Evolutionary conservation across 345 rosid genomes (phyloP).

Genomic region (Pelargonium nanum): DNA sequence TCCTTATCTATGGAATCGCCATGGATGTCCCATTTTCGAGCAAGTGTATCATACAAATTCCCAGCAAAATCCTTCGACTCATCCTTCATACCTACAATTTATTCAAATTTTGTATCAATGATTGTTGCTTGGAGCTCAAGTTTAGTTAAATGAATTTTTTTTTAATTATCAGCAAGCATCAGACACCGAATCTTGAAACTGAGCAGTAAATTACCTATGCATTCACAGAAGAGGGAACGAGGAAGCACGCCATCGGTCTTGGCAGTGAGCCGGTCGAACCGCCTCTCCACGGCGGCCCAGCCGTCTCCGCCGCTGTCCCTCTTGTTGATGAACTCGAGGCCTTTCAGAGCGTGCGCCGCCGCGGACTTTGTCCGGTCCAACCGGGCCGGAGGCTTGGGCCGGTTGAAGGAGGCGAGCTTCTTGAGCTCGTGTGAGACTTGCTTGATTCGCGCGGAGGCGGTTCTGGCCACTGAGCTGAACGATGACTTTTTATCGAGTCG

Average conservation of each 20-base stretch:
- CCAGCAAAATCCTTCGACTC: constrained; percentile 63
- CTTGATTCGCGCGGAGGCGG: constrained; percentile 22
- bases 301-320: constrained; percentile 24
- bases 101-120: too few species aligned
- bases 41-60: constrained; percentile 56
- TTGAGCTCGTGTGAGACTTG: constrained; percentile 56
- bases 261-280: constrained; percentile 45
- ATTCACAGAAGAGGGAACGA: constrained; percentile 50
- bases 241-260: constrained; percentile 42
- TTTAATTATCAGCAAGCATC: neutral
- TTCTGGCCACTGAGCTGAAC: constrained; percentile 27
- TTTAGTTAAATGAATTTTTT: neutral
- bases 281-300: constrained; percentile 49
- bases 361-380: constrained; percentile 52
- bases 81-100: constrained; percentile 53
- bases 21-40: constrained; percentile 45
- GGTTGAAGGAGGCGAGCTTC: constrained; percentile 34
- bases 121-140: too few species aligned
- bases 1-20: constrained; percentile 39
- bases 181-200: neutral
- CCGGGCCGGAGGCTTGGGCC: constrained; percentile 22
- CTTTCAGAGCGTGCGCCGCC: constrained; percentile 55
- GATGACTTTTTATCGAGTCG: constrained; percentile 29
- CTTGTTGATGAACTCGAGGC: constrained; percentile 50
- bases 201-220: constrained; percentile 39